A percentile compares a stretch with the other conserved stretches of the same genome.
Evolutionary conservation across 2,329 filamentous ascomycete species (phyloP).

Genomic region (Ophiostoma angusticollis): DNA sequence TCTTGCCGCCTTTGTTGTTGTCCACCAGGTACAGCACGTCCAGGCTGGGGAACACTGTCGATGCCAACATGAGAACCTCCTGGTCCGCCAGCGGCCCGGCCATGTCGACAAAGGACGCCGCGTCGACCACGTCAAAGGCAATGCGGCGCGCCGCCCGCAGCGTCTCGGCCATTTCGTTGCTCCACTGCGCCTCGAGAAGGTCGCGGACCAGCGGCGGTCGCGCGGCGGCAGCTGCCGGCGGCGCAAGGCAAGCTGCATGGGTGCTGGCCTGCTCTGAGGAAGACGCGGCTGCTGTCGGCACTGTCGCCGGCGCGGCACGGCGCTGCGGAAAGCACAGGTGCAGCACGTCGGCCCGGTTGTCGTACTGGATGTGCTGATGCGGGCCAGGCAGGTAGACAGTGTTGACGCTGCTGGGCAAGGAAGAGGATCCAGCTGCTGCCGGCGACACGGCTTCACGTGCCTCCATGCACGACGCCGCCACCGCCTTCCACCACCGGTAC

Average conservation of each 20-base stretch:
- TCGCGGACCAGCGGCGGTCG: too few species aligned
- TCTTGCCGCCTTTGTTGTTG: too few species aligned
- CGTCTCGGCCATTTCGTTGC: constrained; percentile 17
- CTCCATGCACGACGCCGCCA: constrained; percentile 10
- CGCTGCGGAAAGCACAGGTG: constrained; percentile 16
- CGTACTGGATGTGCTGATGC: constrained; percentile 14
- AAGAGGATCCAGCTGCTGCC: background rate
- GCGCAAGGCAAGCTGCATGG: too few species aligned
- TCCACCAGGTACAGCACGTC: constrained; percentile 23
- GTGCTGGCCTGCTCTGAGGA: too few species aligned
- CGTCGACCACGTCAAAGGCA: constrained; percentile 20
- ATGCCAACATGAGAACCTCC: constrained; percentile 20
- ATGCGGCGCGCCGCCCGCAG: constrained; percentile 16
- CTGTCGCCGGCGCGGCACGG: constrained; percentile 1
- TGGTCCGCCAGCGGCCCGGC: constrained; percentile 14
- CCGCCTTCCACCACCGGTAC: constrained; percentile 8
- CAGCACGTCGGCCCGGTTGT: constrained; percentile 17
- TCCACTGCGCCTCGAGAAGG: constrained; percentile 20
- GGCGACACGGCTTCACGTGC: background rate
- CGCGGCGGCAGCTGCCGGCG: too few species aligned
- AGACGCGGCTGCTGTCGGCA: constrained; percentile 2
- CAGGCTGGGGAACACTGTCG: constrained; percentile 18
- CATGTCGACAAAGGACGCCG: constrained; percentile 3
- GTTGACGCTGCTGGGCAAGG: constrained; percentile 10
- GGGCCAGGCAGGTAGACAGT: constrained; percentile 18